Base-by-base conservation (phyloP, 306 rosid species). In the Delonix regia region DNA sequence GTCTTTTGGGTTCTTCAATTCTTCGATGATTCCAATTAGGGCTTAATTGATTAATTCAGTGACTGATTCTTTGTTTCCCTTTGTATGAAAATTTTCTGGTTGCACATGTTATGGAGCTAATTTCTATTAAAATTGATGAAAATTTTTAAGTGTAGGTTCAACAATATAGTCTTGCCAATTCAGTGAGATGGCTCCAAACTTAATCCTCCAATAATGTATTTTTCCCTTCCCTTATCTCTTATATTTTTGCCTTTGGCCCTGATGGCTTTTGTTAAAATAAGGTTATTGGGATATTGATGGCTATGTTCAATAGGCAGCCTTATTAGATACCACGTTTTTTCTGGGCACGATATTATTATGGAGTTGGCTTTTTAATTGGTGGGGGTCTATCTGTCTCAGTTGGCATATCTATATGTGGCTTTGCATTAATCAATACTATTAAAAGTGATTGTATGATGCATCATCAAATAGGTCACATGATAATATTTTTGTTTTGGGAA, bases 181-280 rank as follows among this genome's bases (percentile, higher is more conserved):
- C 94, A 25, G 96, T 92, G 69, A 86, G 98, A 90, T 94, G 90
- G 93, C 83, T 94, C 56, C 98, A 94, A 81, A 82, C 84, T 21
- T 92, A 79, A 76, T 86, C 72, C 83, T 89, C 93, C 80, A 64
- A 80, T 49, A 87, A 89, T 74, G 98, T n/a, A n/a, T n/a, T n/a
- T n/a, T n/a, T n/a, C n/a, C n/a, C n/a, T n/a, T n/a, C n/a, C n/a
- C n/a, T n/a, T n/a, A n/a, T n/a, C n/a, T n/a, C n/a, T n/a, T n/a
- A n/a, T n/a, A n/a, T n/a, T n/a, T n/a, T n/a, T n/a, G n/a, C n/a
- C n/a, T n/a, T n/a, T n/a, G n/a, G n/a, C n/a, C n/a, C n/a, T n/a
- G n/a, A n/a, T n/a, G n/a, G n/a, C n/a, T n/a, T n/a, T n/a, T n/a
- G n/a, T n/a, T n/a, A n/a, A n/a, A n/a, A n/a, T n/a, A n/a, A n/a